phyloP scores from a whole-genome alignment of 306 rosid genomes.

The Astragalus membranaceus region DNA sequence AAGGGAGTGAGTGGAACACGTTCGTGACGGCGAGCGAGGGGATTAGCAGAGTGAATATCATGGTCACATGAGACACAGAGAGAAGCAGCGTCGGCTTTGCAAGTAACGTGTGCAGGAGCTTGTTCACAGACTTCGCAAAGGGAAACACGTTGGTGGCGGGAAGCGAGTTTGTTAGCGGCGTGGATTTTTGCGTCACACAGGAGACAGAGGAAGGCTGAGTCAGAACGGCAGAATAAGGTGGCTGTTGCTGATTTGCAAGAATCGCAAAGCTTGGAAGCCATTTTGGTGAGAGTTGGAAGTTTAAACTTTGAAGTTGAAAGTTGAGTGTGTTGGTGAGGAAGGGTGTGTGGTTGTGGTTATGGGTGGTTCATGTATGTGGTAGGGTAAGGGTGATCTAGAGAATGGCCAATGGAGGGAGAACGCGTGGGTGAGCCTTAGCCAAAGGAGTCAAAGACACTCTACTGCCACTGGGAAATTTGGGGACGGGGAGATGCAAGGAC shows the following conservation, averaged over 20 bases:
- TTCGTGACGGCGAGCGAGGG: slow-evolving; percentile 90
- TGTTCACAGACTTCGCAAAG: slow-evolving; percentile 92
- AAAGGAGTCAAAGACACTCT: neutral
- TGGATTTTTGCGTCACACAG: slow-evolving; percentile 69
- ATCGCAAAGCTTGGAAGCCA: slow-evolving; percentile 90
- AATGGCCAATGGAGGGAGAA: neutral
- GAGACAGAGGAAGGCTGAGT: slow-evolving; percentile 78
- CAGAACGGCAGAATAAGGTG: slow-evolving; percentile 78
- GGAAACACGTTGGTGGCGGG: slow-evolving; percentile 90
- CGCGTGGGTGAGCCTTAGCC: slow-evolving; percentile 15
- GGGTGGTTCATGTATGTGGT: neutral
- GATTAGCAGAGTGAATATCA: slow-evolving; percentile 92
- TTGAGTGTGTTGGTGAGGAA: neutral
- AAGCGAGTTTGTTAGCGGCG: slow-evolving; percentile 89
- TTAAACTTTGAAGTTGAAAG: neutral
- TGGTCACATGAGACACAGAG: slow-evolving; percentile 87
- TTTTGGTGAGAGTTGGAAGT: neutral
- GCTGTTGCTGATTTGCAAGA: slow-evolving; percentile 73
- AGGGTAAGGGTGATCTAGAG: slow-evolving; percentile 11
- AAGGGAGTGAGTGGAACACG: slow-evolving; percentile 57
- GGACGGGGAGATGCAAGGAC: neutral
- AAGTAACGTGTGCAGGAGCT: slow-evolving; percentile 85
- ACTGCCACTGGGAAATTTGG: neutral
- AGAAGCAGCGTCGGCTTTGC: slow-evolving; percentile 93
- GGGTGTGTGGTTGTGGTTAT: slow-evolving; percentile 4